These are phyloP conservation scores for Phytophthora sansomeana DNA, from an alignment of 352 stramenopile species.

Conservation along the genomic window DNA sequence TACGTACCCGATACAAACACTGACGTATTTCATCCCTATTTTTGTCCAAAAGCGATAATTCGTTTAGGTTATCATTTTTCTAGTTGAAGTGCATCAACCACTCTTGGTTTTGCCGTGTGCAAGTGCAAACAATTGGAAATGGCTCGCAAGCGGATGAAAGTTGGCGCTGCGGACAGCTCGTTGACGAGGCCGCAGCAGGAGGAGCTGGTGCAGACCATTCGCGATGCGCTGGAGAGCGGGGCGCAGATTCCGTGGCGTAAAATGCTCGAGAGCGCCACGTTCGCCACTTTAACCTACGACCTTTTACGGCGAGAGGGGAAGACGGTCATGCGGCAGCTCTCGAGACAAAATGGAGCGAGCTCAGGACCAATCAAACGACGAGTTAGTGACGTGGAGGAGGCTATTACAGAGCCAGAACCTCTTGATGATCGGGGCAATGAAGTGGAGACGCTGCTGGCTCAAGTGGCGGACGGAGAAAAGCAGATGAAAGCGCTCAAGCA, in stretches of 20 bases:
- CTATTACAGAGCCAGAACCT: constrained; percentile 9
- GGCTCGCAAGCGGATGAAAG: constrained; percentile 16
- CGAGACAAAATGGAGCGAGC: neutral
- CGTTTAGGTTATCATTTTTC: too few species aligned
- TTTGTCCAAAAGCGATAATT: too few species aligned
- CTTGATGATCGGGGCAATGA: constrained; percentile 3
- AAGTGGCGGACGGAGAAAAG: constrained; percentile 2
- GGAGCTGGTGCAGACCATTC: constrained; percentile 9
- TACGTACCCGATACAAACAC: too few species aligned
- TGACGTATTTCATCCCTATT: too few species aligned
- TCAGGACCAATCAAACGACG: neutral
- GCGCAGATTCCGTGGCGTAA: constrained; percentile 25
- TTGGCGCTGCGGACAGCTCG: neutral
- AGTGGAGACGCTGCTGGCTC: constrained; percentile 2
- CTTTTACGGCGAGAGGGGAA: constrained; percentile 25
- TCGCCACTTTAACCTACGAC: constrained; percentile 20
- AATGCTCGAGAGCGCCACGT: constrained; percentile 20
- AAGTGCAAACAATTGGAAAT: constrained; percentile 15
- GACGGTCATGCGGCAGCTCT: constrained; percentile 17
- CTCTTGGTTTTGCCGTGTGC: neutral
- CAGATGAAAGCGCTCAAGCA: constrained; percentile 26
- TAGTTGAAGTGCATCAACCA: constrained; percentile 2
- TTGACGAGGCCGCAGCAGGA: constrained; percentile 15
- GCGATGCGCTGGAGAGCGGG: neutral
- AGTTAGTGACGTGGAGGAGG: constrained; percentile 2